Conservation (phyloP, 805 yeast genomes). For the Starmerella asiatica region DNA sequence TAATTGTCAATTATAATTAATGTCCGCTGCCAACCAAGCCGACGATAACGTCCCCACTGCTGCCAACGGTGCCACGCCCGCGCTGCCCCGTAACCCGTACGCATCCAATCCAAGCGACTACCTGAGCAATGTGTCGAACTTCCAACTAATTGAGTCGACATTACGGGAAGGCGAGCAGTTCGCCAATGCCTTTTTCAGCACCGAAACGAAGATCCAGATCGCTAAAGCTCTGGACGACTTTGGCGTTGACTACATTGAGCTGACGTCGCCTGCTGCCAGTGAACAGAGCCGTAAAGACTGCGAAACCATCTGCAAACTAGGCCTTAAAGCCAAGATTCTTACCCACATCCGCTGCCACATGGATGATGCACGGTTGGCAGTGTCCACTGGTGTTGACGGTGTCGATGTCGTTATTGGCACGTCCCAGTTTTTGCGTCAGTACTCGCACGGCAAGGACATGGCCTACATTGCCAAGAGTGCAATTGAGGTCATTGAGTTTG, state of each 20-base stretch:
- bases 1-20: not conserved
- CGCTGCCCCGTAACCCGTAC: constrained; percentile 50
- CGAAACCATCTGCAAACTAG: constrained; percentile 96
- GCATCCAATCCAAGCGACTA: constrained; percentile 93
- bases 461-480: constrained; percentile 92
- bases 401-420: constrained; percentile 98
- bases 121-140: constrained; percentile 74
- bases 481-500: constrained; percentile 91
- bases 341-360: constrained; percentile 97
- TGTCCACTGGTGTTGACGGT: constrained; percentile 97
- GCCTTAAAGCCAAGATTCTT: constrained; percentile 85
- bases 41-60: constrained; percentile 12
- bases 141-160: constrained; percentile 89
- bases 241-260: constrained; percentile 95
- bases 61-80: constrained; percentile 19
- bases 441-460: constrained; percentile 98
- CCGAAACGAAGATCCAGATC: constrained; percentile 90
- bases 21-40: constrained; percentile 1
- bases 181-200: constrained; percentile 89
- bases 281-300: constrained; percentile 88
- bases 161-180: constrained; percentile 98
- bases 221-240: constrained; percentile 95
- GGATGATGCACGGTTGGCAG: constrained; percentile 97
- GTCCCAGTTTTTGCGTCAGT: constrained; percentile 84
- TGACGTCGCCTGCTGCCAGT: constrained; percentile 95